Conservation (phyloP, 768 basidiomycete species). For the Lentinula detonsa region DNA sequence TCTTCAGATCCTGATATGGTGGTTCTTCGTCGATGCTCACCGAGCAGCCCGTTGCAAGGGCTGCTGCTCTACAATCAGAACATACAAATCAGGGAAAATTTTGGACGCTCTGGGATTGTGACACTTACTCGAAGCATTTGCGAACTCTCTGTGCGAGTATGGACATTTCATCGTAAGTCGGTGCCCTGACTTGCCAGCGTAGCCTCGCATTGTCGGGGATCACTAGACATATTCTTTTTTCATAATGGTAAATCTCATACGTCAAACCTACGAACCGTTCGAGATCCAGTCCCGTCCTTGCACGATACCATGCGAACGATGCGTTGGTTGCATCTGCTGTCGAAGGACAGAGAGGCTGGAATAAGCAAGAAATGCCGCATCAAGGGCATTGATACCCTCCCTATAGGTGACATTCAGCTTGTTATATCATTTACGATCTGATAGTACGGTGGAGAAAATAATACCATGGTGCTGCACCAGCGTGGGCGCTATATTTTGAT, state of each 20-base stretch:
- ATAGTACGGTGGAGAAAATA: conserved; percentile 6
- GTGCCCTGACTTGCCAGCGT: conserved; percentile 67
- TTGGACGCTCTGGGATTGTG: neutral
- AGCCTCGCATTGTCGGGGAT: conserved; percentile 81
- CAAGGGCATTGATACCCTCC: conserved; percentile 84
- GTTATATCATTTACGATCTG: neutral
- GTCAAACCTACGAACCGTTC: conserved; percentile 45
- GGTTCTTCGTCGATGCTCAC: conserved; percentile 34
- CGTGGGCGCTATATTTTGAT: conserved; percentile 53
- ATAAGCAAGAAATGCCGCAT: conserved; percentile 85
- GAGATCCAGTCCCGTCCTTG: conserved; percentile 61
- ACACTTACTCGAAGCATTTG: conserved; percentile 65
- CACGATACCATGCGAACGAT: conserved; percentile 75
- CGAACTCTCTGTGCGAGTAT: conserved; percentile 52
- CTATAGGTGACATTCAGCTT: conserved; percentile 16
- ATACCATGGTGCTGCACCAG: conserved; percentile 73
- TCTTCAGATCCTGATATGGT: conserved; percentile 51
- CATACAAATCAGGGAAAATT: neutral
- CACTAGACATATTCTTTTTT: conserved; percentile 34
- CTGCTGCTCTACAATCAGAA: conserved; percentile 48
- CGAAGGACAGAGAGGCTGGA: conserved; percentile 72
- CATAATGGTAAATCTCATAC: neutral
- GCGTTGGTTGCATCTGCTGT: conserved; percentile 81
- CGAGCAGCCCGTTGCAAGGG: conserved; percentile 54
- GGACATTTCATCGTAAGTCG: conserved; percentile 50